These are phyloP conservation scores for Paramyrothecium sp. DNA, from an alignment of 2,329 filamentous ascomycete species.

Conservation along the genomic window DNA sequence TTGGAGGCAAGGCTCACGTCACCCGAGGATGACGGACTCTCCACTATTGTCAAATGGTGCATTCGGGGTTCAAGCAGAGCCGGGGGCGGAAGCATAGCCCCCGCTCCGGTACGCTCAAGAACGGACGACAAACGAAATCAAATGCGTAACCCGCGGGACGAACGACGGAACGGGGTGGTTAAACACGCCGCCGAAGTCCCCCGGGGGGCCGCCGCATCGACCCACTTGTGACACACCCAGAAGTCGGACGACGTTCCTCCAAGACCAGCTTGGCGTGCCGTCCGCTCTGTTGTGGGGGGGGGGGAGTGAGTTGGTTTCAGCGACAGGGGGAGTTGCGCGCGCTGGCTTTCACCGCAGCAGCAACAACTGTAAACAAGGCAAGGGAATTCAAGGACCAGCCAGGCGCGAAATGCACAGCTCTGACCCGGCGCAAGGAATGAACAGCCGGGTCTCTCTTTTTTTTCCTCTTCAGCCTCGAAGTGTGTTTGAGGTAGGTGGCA, in stretches of 20 bases:
- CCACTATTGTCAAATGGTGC: not conserved
- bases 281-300: constrained; percentile 23
- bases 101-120: constrained; percentile 18
- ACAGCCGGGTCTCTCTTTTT: constrained; percentile 30
- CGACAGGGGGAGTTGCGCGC: not conserved
- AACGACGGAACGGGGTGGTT: not conserved
- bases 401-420: constrained; percentile 22
- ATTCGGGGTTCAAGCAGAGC: not conserved
- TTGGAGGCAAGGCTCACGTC: not conserved
- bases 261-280: constrained; percentile 45
- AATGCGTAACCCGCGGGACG: constrained; percentile 14
- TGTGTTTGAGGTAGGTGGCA: not conserved
- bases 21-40: not conserved
- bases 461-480: constrained; percentile 19
- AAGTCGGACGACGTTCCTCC: constrained; percentile 20
- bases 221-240: constrained; percentile 37
- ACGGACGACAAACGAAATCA: constrained; percentile 26
- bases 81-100: not conserved
- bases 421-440: constrained; percentile 30
- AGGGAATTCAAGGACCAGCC: constrained; percentile 17
- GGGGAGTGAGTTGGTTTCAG: not conserved
- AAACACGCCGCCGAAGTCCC: not conserved
- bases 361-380: constrained; percentile 8
- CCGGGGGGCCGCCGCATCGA: constrained; percentile 50
- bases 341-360: constrained; percentile 8